Conservation (phyloP, 2,329 filamentous ascomycete genomes). For the Claviceps humidiphila region DNA sequence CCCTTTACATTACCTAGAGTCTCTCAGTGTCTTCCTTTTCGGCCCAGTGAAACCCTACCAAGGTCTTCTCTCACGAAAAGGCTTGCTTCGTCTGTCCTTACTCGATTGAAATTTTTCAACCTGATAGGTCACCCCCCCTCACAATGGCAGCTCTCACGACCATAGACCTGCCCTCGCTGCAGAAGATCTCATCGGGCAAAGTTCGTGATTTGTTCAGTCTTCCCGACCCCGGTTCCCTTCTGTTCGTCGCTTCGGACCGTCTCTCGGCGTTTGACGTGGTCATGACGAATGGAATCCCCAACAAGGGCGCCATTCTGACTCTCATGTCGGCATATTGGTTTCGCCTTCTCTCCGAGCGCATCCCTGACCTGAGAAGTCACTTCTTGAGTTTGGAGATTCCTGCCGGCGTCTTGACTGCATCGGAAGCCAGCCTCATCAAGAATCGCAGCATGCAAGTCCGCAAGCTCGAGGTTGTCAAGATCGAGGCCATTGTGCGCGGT, state of each 20-base stretch:
- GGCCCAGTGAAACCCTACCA: too few species aligned
- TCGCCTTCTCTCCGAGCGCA: conserved; percentile 27
- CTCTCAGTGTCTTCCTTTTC: too few species aligned
- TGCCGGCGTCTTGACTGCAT: conserved; percentile 15
- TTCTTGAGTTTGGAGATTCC: conserved; percentile 33
- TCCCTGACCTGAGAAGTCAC: conserved; percentile 39
- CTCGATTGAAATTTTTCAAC: too few species aligned
- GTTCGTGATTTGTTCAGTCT: conserved; percentile 72
- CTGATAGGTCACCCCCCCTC: too few species aligned
- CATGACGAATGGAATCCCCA: conserved; percentile 53
- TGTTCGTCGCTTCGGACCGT: conserved; percentile 78
- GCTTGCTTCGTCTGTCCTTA: too few species aligned
- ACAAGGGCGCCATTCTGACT: conserved; percentile 41
- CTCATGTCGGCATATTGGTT: conserved; percentile 39
- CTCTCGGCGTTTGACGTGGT: conserved; percentile 94
- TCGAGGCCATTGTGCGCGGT: conserved; percentile 49
- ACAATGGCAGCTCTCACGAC: conserved; percentile 14
- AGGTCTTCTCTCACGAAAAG: too few species aligned
- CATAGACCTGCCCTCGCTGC: conserved; percentile 19
- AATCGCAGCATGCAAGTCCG: conserved; percentile 67
- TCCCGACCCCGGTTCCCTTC: conserved; percentile 47
- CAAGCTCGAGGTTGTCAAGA: conserved; percentile 22
- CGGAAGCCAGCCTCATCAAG: conserved; percentile 35
- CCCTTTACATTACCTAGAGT: too few species aligned
- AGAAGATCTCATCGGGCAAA: conserved; percentile 40